Evolutionary conservation across 352 stramenopile species (phyloP).

Genomic region (Plasmopara halstedii): DNA sequence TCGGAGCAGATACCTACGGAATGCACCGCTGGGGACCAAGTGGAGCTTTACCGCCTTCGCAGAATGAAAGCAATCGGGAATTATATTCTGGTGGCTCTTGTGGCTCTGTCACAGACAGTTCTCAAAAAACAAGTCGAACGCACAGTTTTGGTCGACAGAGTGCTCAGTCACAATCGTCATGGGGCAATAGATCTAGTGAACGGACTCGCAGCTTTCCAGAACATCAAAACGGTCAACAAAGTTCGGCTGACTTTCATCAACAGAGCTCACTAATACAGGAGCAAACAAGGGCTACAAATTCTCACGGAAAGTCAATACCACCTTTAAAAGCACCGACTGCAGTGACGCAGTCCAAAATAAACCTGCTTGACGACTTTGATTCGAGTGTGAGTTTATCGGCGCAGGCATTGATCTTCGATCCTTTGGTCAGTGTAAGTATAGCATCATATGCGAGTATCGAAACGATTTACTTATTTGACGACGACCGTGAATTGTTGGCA

Average conservation of each 20-base stretch:
- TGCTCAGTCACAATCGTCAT: conserved; percentile 12
- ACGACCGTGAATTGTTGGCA: conserved; percentile 14
- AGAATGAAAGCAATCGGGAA: conserved; percentile 20
- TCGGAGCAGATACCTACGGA: conserved; percentile 37
- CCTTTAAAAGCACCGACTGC: conserved; percentile 17
- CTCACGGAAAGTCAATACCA: conserved; percentile 10
- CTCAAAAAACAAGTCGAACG: conserved; percentile 13
- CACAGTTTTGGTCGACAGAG: conserved; percentile 19
- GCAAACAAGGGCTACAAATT: conserved; percentile 7
- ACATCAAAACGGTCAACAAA: conserved; percentile 16
- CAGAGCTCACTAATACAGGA: conserved; percentile 26
- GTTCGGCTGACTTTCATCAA: conserved; percentile 11
- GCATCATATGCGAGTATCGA: not conserved
- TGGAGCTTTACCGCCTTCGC: conserved; percentile 30
- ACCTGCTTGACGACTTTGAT: conserved; percentile 68
- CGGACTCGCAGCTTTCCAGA: conserved; percentile 22
- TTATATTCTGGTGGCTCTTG: conserved; percentile 15
- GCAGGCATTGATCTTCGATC: conserved; percentile 70
- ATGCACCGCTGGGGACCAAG: conserved; percentile 60
- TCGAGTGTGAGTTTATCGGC: conserved; percentile 53
- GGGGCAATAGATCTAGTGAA: conserved; percentile 14
- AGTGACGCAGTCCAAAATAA: conserved; percentile 58
- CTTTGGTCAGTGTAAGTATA: conserved; percentile 46
- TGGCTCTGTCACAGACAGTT: conserved; percentile 12
- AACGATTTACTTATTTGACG: conserved; percentile 10